Conservation (phyloP, 2,329 filamentous ascomycete genomes). For the Celoporthe dispersa region DNA sequence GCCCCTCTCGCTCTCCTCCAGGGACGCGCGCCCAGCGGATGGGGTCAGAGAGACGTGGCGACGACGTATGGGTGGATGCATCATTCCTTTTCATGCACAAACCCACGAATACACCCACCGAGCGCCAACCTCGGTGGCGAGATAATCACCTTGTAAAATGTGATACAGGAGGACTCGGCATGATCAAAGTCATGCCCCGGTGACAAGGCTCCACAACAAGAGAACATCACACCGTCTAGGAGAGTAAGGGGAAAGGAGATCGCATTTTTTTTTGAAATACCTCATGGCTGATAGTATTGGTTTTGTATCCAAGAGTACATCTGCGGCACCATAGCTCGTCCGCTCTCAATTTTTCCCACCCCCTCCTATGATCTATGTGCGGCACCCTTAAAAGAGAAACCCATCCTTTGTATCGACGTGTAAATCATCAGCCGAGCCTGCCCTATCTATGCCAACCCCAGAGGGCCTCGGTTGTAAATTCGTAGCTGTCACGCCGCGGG, state of each 20-base stretch:
- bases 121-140: not conserved
- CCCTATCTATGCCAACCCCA: not conserved
- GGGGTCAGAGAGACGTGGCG: no score
- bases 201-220: not conserved
- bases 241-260: not conserved
- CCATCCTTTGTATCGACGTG: conserved; percentile 8
- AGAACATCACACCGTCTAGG: not conserved
- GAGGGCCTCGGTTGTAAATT: conserved; percentile 5
- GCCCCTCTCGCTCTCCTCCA: no score
- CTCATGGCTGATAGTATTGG: not conserved
- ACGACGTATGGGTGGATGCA: no score
- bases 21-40: no score
- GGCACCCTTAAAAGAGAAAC: not conserved
- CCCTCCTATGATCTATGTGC: conserved; percentile 3
- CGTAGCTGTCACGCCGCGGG: not conserved
- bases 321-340: not conserved
- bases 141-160: not conserved
- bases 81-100: no score
- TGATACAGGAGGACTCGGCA: no score
- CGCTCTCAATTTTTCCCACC: not conserved
- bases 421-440: conserved; percentile 5
- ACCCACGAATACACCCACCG: not conserved
- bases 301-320: conserved; percentile 5
- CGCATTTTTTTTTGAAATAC: not conserved
- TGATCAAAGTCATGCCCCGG: no score